Percentiles rank a stretch among this genome's conserved stretches.
These are phyloP conservation scores for Russula earlei DNA, from an alignment of 768 basidiomycete genomes.

Conservation along the genomic window DNA sequence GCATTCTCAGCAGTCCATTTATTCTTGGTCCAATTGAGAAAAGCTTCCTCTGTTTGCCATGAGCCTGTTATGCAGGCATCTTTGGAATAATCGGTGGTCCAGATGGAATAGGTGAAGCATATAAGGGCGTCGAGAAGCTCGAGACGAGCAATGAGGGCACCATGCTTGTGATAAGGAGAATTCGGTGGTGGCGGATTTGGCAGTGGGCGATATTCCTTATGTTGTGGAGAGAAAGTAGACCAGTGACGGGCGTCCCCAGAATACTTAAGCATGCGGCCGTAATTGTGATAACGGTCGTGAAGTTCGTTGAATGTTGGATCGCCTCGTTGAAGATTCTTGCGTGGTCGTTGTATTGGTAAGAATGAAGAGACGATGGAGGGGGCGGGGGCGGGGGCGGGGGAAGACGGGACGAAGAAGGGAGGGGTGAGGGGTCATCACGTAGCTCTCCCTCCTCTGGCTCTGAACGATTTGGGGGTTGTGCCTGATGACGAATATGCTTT, in stretches of 20 bases:
- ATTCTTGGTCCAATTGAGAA: slow-evolving; percentile 61
- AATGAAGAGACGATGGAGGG: slow-evolving; percentile 26
- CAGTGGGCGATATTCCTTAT: slow-evolving; percentile 57
- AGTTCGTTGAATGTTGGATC: slow-evolving; percentile 49
- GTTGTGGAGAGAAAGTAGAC: slow-evolving; percentile 58
- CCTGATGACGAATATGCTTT: slow-evolving; percentile 24
- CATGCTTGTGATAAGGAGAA: slow-evolving; percentile 67
- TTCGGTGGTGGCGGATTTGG: slow-evolving; percentile 52
- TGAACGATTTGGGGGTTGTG: slow-evolving; percentile 25
- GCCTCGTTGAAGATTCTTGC: slow-evolving; percentile 37
- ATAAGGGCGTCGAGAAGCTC: slow-evolving; percentile 76
- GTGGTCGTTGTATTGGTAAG: slow-evolving; percentile 58
- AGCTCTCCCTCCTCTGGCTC: slow-evolving; percentile 43
- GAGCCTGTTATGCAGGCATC: slow-evolving; percentile 48
- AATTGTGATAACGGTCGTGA: slow-evolving; percentile 59
- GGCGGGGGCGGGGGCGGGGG: too few relatives aligned
- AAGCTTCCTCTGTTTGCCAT: slow-evolving; percentile 62
- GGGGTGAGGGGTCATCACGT: slow-evolving; percentile 29
- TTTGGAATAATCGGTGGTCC: slow-evolving; percentile 61
- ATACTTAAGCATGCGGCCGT: slow-evolving; percentile 72
- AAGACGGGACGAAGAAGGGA: slow-evolving; percentile 13
- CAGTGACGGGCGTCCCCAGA: slow-evolving; percentile 73
- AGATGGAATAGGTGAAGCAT: slow-evolving; percentile 76
- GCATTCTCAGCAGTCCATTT: slow-evolving; percentile 47
- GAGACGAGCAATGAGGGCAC: slow-evolving; percentile 64